Conservation (phyloP, 2,329 filamentous ascomycete genomes). For the Aureobasidium vineae region DNA sequence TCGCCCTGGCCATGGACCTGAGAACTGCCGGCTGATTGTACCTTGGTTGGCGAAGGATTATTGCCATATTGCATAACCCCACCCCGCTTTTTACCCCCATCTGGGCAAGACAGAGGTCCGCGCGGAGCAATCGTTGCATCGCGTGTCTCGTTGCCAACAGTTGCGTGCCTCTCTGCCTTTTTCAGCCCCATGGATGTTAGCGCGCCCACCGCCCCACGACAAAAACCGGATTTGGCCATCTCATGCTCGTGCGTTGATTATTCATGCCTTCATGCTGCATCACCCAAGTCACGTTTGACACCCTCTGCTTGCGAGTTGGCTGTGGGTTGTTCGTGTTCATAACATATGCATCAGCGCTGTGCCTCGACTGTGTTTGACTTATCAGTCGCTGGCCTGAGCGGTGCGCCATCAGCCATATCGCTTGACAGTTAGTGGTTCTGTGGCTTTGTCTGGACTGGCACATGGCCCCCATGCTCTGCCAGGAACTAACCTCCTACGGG, state of each 20-base stretch:
- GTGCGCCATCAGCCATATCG: constrained; percentile 15
- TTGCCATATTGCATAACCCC: neutral
- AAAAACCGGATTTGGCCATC: constrained; percentile 9
- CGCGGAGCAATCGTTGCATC: constrained; percentile 31
- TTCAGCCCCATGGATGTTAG: constrained; percentile 13
- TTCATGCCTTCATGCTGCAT: constrained; percentile 8
- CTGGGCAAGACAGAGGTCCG: constrained; percentile 24
- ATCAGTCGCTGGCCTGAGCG: constrained; percentile 2
- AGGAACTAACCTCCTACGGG: neutral
- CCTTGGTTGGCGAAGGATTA: neutral
- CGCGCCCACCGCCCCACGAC: neutral
- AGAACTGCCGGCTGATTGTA: constrained; percentile 29
- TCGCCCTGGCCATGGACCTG: constrained; percentile 36
- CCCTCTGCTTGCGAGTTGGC: neutral
- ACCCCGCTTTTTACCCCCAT: constrained; percentile 21
- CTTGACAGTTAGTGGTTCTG: constrained; percentile 17
- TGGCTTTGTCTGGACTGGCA: constrained; percentile 22
- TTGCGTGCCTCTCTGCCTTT: constrained; percentile 8
- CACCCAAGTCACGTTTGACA: neutral
- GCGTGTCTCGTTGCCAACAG: constrained; percentile 15
- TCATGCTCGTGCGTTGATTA: neutral
- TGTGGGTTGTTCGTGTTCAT: neutral
- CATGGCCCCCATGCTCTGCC: constrained; percentile 15
- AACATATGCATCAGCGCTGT: neutral
- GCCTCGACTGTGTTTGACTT: neutral